Percentiles rank a stretch among this genome's conserved stretches.
phyloP scores from a whole-genome alignment of 441 rosid genomes.

The Jatropha podagrica region DNA sequence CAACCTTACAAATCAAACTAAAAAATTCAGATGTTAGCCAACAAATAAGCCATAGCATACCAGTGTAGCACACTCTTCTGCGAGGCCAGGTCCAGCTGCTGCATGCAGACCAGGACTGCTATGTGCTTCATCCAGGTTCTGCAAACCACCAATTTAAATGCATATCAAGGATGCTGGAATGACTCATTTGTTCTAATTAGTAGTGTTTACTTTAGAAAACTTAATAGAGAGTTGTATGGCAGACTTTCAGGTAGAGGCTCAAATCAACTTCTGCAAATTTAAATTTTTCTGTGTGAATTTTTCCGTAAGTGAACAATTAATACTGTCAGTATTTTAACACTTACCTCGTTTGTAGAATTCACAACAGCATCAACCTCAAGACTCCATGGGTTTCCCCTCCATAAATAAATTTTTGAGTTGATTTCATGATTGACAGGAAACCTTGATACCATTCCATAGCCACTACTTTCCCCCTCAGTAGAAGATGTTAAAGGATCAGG shows the following conservation, averaged over 20 bases:
- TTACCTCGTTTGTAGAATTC: constrained; percentile 94
- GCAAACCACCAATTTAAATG: constrained; percentile 33
- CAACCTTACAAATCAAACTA: neutral
- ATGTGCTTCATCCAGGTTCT: constrained; percentile 96
- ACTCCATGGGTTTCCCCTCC: constrained; percentile 99
- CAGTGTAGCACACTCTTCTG: constrained; percentile 94
- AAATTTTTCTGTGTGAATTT: neutral
- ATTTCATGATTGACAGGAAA: constrained; percentile 88
- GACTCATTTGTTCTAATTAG: neutral
- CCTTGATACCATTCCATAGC: constrained; percentile 70
- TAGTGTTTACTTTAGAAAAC: neutral
- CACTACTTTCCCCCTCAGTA: constrained; percentile 56
- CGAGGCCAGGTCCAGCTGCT: constrained; percentile 98
- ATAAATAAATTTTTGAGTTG: constrained; percentile 79
- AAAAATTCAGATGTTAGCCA: constrained; percentile 1
- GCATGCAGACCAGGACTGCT: constrained; percentile 95
- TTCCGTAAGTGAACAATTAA: neutral
- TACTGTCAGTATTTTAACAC: constrained; percentile 3
- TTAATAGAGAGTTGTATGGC: neutral
- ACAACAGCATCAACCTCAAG: constrained; percentile 99
- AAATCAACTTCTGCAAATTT: constrained; percentile 5
- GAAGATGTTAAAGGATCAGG: constrained; percentile 75
- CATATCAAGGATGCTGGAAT: constrained; percentile 15
- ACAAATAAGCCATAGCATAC: constrained; percentile 37
- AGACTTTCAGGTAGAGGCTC: neutral